These are phyloP conservation scores for Ceratocystis eucalypticola DNA, from an alignment of 2,329 filamentous ascomycete genomes.

Conservation along the genomic window DNA sequence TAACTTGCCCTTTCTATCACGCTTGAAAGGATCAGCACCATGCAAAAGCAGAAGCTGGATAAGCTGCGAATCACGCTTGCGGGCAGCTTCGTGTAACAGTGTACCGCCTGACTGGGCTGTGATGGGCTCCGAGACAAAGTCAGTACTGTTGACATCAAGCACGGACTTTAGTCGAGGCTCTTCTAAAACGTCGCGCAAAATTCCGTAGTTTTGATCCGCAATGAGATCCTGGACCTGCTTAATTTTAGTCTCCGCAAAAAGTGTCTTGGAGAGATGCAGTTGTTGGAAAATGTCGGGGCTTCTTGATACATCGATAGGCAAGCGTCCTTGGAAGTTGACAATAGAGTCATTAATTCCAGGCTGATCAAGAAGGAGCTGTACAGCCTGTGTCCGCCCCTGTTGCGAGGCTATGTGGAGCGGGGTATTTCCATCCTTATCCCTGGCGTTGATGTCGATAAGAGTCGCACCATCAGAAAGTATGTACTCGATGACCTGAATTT, in stretches of 20 bases:
- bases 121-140: constrained; percentile 66
- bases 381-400: constrained; percentile 66
- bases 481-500: constrained; percentile 83
- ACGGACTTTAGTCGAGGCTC: constrained; percentile 75
- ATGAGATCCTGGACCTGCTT: constrained; percentile 74
- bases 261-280: constrained; percentile 74
- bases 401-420: constrained; percentile 76
- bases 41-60: constrained; percentile 86
- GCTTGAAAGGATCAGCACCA: constrained; percentile 87
- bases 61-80: constrained; percentile 71
- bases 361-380: constrained; percentile 71
- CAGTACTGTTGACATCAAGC: constrained; percentile 82
- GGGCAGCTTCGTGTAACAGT: constrained; percentile 81
- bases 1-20: constrained; percentile 88
- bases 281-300: constrained; percentile 94
- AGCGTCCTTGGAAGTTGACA: constrained; percentile 69
- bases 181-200: constrained; percentile 64
- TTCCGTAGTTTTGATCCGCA: constrained; percentile 56
- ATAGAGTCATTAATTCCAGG: constrained; percentile 78
- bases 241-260: constrained; percentile 79
- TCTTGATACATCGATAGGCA: constrained; percentile 75
- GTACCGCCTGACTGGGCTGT: constrained; percentile 80
- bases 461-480: constrained; percentile 63
- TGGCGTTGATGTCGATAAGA: constrained; percentile 53
- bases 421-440: constrained; percentile 86